A percentile compares a stretch with the other conserved stretches of the same genome.
These are phyloP conservation scores for Candida alai DNA, from an alignment of 805 yeast species.

Conservation along the genomic window DNA sequence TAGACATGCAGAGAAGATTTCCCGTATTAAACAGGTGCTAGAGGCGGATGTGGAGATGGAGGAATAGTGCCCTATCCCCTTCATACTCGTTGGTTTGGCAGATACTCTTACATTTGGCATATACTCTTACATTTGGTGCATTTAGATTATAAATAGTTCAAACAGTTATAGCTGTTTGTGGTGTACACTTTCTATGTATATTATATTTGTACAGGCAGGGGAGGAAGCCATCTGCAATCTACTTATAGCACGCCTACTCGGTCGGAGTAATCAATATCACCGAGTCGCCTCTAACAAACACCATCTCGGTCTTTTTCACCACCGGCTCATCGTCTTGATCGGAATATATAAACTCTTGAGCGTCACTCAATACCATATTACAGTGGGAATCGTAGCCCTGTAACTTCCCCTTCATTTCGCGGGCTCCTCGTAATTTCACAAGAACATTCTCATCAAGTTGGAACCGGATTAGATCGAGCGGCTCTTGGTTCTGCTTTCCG, in stretches of 20 bases:
- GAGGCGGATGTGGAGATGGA: constrained; percentile 13
- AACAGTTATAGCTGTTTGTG: too few species aligned
- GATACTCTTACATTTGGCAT: too few species aligned
- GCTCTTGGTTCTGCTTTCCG: too few species aligned
- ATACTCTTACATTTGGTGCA: too few species aligned
- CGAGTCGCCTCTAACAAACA: constrained; percentile 96
- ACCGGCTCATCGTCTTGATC: constrained; percentile 41
- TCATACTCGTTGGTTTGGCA: too few species aligned
- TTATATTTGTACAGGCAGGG: too few species aligned
- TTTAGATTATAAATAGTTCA: too few species aligned
- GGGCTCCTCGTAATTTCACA: constrained; percentile 89
- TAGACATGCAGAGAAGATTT: constrained; percentile 29
- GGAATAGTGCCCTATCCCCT: too few species aligned
- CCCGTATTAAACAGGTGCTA: constrained; percentile 22
- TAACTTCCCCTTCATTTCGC: constrained; percentile 85
- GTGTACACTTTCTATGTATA: too few species aligned
- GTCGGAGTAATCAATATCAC: constrained; percentile 72
- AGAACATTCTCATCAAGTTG: constrained; percentile 83
- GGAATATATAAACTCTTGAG: constrained; percentile 74
- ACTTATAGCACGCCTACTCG: too few species aligned
- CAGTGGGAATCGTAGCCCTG: constrained; percentile 97
- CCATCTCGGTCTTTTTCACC: constrained; percentile 74
- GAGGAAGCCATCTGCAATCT: too few species aligned
- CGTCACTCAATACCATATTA: constrained; percentile 91
- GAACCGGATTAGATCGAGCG: constrained; percentile 84